phyloP scores from a whole-genome alignment of 1,284 basidiomycete genomes.

The Boletus semigastroideus region DNA sequence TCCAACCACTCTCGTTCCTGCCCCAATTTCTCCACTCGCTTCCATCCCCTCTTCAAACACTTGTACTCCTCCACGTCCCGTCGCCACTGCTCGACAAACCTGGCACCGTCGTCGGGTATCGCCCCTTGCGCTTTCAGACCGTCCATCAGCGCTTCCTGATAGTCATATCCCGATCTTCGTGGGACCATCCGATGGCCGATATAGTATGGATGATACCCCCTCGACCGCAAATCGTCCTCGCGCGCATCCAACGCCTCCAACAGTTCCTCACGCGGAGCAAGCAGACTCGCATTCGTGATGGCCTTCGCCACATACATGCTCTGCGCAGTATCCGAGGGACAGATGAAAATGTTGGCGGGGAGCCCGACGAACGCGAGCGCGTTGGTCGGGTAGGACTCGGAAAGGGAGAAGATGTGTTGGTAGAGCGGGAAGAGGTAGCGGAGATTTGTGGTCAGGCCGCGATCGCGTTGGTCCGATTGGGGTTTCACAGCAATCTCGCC shows the following conservation, averaged over 20 bases:
- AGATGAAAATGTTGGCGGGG: background rate
- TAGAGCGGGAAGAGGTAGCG: conserved; percentile 57
- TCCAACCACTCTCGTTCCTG: background rate
- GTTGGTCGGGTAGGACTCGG: conserved; percentile 24
- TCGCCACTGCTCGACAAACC: background rate
- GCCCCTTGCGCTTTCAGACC: background rate
- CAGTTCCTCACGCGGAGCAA: background rate
- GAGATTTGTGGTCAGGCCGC: conserved; percentile 45
- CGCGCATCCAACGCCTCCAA: background rate
- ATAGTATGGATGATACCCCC: background rate
- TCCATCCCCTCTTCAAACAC: background rate
- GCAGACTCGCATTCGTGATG: background rate
- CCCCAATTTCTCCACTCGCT: background rate
- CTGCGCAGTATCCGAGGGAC: background rate
- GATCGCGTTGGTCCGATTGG: conserved; percentile 25
- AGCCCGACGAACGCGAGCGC: conserved; percentile 2
- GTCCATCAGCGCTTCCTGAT: background rate
- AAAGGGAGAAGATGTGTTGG: conserved; percentile 52
- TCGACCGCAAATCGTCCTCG: background rate
- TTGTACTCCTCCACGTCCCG: background rate
- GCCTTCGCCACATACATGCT: background rate
- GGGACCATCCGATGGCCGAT: background rate
- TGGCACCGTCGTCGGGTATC: background rate
- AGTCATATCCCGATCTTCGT: background rate
- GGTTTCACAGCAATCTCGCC: conserved; percentile 25